Base-by-base conservation (phyloP, 345 rosid species). In the Bruguiera sexangula region DNA sequence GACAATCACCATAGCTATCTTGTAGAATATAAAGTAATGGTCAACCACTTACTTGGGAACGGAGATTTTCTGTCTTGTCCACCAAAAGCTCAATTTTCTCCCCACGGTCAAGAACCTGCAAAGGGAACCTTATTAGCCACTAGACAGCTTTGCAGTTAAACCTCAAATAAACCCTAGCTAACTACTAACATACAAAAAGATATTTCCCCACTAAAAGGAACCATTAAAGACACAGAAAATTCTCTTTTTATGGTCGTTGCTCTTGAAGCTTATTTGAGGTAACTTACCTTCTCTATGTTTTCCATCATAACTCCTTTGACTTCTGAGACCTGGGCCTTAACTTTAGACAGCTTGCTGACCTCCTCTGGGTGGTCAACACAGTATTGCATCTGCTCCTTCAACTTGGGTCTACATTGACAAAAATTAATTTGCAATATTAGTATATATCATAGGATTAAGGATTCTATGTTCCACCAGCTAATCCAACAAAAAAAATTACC, bases 281-380 rank as follows among this genome's bases (percentile, higher is more conserved):
- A 3, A 11, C 46, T 22, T 69, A 86, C 98, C 97, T 94, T 94
- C 74, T 91, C 98, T 26, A 94, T 94, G 73, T 94, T 94, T 74
- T 94, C 98, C 97, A 91, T 88, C 97, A 94, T 94, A 21, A 91
- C 98, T 63, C 97, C 97, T 81, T 91, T 94, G 59, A 94, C 98
- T 83, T 94, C 98, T 24, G 95, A 81, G 39, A 94, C 98, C 77
- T 94, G 98, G 22, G 95, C 96, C 72, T 94, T 89, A 76, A 94
- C 98, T 83, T 91, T 94, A 24, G 97, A 88, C 72, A 94, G 88
- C 79, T 94, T 91, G 83, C 88, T 94, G 72, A 91, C 87, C 86
- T 94, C 98, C 77, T 91, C 96, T 1, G 97, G 97, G 77, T 94
- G 95, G 65, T 89, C 98, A 56, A 81, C 85, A 74, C 97, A 94